phyloP scores from a whole-genome alignment of 345 rosid genomes.

The Barbarea vulgaris region DNA sequence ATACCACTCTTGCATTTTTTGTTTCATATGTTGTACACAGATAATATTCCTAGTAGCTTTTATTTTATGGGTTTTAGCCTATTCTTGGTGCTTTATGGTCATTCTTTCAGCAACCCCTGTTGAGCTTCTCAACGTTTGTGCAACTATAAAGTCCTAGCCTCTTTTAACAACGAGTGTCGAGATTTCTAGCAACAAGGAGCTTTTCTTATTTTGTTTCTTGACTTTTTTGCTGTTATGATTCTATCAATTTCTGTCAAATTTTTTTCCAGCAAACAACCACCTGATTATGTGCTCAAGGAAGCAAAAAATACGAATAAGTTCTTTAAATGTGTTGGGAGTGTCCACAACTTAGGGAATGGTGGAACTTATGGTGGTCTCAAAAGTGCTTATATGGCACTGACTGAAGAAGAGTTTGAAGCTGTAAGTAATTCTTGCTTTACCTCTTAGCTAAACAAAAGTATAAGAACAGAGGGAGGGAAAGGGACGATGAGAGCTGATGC shows the following conservation, averaged over 20 bases:
- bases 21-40: background rate
- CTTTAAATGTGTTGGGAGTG: constrained; percentile 89
- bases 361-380: constrained; percentile 56
- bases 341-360: constrained; percentile 64
- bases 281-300: constrained; percentile 92
- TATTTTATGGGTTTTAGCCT: constrained; percentile 1
- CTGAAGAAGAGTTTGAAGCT: constrained; percentile 91
- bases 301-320: constrained; percentile 87
- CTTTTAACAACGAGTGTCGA: constrained; percentile 4
- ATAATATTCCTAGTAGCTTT: background rate
- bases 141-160: constrained; percentile 20
- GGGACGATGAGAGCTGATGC: background rate
- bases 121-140: constrained; percentile 15
- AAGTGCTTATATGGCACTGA: constrained; percentile 74
- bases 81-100: background rate
- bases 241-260: constrained; percentile 38
- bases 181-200: constrained; percentile 11
- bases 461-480: background rate
- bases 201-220: constrained; percentile 8
- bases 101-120: constrained; percentile 8
- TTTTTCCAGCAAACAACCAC: constrained; percentile 83
- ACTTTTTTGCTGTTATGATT: background rate
- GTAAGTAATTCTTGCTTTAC: constrained; percentile 55
- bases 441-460: constrained; percentile 11
- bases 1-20: constrained; percentile 18